Evolutionary conservation across 306 rosid genomes (phyloP), one percentile per base, ranked within the genome.

Genomic region (Delonix regia): DNA sequence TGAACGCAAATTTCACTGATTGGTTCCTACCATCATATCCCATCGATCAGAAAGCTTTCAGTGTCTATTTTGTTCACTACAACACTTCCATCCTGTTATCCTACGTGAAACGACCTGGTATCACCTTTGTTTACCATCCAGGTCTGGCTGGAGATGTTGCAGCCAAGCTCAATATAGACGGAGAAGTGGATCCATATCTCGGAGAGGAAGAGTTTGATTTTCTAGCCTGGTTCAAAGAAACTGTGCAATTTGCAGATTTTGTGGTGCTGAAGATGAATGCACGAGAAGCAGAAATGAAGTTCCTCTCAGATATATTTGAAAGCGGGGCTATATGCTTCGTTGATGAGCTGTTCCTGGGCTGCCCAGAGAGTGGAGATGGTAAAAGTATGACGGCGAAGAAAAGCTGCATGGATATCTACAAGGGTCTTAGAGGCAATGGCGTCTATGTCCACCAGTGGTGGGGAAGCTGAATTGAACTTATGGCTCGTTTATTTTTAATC

Each of bases 361-460:
- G 98, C 83, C 71, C 91, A 4, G 90, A 79, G 18, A 69, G 71
- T 36, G 78, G 22, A 10, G 88, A 78, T 21, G 89, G 73, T 30
- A 73, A 83, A 69, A 82, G 81, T 27, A 48, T 79, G 71, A 48
- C 16, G 67, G 85, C 76, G 8, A 85, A 78, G 38, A 84, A 83
- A 9, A 80, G 76, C 0, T 95, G 99, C 80, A 85, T 86, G 89
- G 87, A 87, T 83, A 83, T 95, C 73, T 86, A 81, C 73, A 76
- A 53, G 72, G 93, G 85, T 72, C 95, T 95, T 34, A 85, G 98
- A 63, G 76, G 75, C 85, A 85, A 75, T 51, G 97, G 99, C 33
- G 93, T 95, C 51, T 92, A 78, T 89, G 98, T 91, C 51, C 99
- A 95, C 86, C 99, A 95, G 69, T 91, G 91, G 96, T 92, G 94